A percentile compares a stretch with the other conserved stretches of the same genome.
Conservation (phyloP, 805 yeast genomes). For the Saccharomycopsis guyanensis region DNA sequence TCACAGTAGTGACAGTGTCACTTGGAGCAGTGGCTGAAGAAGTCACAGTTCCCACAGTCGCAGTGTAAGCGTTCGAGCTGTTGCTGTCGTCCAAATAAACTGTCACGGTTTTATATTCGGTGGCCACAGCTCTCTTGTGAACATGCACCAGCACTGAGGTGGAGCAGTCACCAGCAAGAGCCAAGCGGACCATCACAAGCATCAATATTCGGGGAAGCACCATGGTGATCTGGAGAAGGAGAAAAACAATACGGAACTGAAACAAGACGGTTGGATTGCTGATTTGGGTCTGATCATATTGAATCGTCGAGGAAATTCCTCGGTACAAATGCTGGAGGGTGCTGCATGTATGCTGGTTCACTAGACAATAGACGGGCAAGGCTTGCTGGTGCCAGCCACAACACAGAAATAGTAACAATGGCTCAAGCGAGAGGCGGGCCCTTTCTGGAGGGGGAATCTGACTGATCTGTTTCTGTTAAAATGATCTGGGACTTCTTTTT, state of each 20-base stretch:
- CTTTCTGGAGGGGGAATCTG: no score
- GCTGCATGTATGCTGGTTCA: not conserved
- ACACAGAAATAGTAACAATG: no score
- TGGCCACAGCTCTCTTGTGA: slow-evolving; percentile 46
- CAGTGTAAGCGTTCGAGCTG: slow-evolving; percentile 5
- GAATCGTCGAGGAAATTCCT: no score
- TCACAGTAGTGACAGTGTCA: slow-evolving; percentile 29
- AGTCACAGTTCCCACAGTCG: slow-evolving; percentile 24
- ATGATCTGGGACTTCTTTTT: no score
- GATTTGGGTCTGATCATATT: not conserved
- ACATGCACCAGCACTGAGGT: slow-evolving; percentile 26
- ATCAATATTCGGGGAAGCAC: not conserved
- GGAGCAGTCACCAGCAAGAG: slow-evolving; percentile 9
- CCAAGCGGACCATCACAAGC: not conserved
- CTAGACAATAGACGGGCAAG: not conserved
- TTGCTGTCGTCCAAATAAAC: slow-evolving; percentile 31
- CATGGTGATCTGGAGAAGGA: not conserved
- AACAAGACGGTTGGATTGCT: no score
- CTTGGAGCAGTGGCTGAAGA: slow-evolving; percentile 43
- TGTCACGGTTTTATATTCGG: slow-evolving; percentile 34
- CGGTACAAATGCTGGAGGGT: not conserved
- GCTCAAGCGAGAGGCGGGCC: no score
- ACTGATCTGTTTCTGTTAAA: no score
- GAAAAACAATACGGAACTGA: not conserved
- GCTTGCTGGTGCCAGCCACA: no score